These are phyloP conservation scores for Trametes versicolor DNA, from an alignment of 1,284 basidiomycete species.

Conservation along the genomic window DNA sequence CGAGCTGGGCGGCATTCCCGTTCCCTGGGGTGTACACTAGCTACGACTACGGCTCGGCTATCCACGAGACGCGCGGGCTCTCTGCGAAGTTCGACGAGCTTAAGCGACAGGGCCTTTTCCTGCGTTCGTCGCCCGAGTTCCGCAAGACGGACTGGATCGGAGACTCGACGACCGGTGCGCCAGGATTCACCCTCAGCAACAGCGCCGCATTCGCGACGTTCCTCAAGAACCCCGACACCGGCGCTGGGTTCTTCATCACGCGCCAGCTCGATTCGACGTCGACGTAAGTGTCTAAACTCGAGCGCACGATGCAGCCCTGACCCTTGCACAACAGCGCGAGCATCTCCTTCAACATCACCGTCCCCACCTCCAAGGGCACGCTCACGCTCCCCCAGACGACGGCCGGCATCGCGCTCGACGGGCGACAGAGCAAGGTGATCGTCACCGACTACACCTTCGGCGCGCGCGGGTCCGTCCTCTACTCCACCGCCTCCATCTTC, in stretches of 20 bases:
- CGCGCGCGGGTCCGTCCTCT: conserved; percentile 56
- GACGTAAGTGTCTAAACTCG: conserved; percentile 54
- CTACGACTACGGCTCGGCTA: conserved; percentile 76
- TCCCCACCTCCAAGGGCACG: conserved; percentile 59
- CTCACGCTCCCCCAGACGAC: conserved; percentile 65
- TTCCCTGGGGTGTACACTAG: conserved; percentile 70
- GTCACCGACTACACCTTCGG: conserved; percentile 76
- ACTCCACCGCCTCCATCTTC: conserved; percentile 74
- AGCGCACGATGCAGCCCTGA: background rate
- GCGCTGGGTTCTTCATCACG: conserved; percentile 73
- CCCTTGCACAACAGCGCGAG: conserved; percentile 48
- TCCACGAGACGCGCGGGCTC: conserved; percentile 72
- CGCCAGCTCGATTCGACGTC: conserved; percentile 75
- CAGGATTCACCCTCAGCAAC: conserved; percentile 57
- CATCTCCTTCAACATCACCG: conserved; percentile 63
- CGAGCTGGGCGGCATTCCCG: conserved; percentile 81
- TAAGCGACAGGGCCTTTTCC: conserved; percentile 78
- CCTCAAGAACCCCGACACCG: conserved; percentile 72
- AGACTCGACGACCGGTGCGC: conserved; percentile 60
- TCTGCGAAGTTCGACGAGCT: conserved; percentile 77
- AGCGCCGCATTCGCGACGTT: conserved; percentile 66
- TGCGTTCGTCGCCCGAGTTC: conserved; percentile 79
- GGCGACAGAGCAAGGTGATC: conserved; percentile 76
- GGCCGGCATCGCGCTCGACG: conserved; percentile 63
- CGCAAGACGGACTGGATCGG: conserved; percentile 82